Base-by-base conservation (phyloP, 495 filamentous ascomycete genomes). In the Xylaria curta region DNA sequence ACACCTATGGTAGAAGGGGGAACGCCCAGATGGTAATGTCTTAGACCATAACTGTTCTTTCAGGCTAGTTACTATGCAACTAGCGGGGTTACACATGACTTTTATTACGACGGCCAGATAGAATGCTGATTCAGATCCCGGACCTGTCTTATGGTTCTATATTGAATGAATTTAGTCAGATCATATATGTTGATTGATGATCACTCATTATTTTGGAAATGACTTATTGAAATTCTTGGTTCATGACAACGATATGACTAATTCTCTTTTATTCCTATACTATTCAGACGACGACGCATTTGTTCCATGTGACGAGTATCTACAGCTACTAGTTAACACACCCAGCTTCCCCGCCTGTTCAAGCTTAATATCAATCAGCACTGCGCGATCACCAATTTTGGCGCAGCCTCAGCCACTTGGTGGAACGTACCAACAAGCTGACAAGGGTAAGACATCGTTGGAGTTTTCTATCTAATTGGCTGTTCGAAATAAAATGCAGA, bases 1-100 rank as follows among this genome's bases (percentile, higher is more conserved):
- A 91, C 89, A 0, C 88, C 90, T 12, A 83, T 78, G 61, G 76
- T 82, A 54, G 90, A 91, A 79, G 83, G 82, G 40, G 75, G 76
- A 13, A 86, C 86, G 54, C 87, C 86, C 78, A 85, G 81, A 60
- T 91, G 89, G 90, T 83, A 74, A 42, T 51, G 15, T 44, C 59
- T 64, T 51, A 40, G n/a, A 49, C 24, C 38, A 28, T 33, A 38
- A 36, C 21, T 4, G 21, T 26, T 56, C 21, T 31, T 38, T 53
- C 24, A 12, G 31, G 47, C 36, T 54, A 42, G 13, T 15, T 36
- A 36, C 21, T 64, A n/a, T 46, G 24, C 7, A 24, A 51, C n/a
- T 24, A 42, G 17, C 9, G 19, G 42, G 44, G 44, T 31, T 31
- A 13, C 8, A 2, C n/a, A 24, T 62, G n/a, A 26, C 26, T 36